Evolutionary conservation across 2,329 filamentous ascomycete genomes (phyloP), one percentile per base, ranked within the genome.

Genomic region (Pseudocercospora macadamiae): DNA sequence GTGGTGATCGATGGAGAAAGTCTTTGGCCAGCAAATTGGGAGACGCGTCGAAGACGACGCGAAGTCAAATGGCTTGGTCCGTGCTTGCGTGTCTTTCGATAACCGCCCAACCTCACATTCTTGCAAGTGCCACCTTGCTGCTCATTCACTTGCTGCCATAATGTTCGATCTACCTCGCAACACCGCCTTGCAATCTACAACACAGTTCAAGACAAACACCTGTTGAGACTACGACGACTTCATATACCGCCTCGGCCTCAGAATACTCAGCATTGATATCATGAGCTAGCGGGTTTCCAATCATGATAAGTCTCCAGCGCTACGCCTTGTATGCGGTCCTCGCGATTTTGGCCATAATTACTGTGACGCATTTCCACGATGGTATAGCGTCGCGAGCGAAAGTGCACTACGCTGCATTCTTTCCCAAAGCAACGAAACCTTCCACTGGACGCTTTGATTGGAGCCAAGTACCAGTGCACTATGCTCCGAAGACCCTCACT

Each of bases 231-330:
- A 12, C 28, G 6, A 32, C 28, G n/a, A n/a, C n/a, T n/a, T n/a
- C n/a, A n/a, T n/a, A n/a, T n/a, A n/a, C n/a, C n/a, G n/a, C n/a
- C n/a, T n/a, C n/a, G n/a, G n/a, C n/a, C n/a, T n/a, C n/a, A n/a
- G n/a, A n/a, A n/a, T n/a, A n/a, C n/a, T 30, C n/a, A 7, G 25
- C 23, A 48, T 30, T 42, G 21, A 42, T 44, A 21, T 25, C 39
- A 49, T 48, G 54, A 55, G 49, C 49, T 47, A 36, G 54, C n/a
- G 23, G 26, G 7, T 34, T 18, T 32, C 4, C 23, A 34, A 64
- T 26, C 36, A 79, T 79, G 76, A 71, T 76, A 34, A 71, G 75
- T 14, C 57, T 76, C 19, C 72, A 71, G 55, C 74, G 76, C 18
- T 76, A 74, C 55, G 64, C 66, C 37, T 54, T 73, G 25, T 76